These are phyloP conservation scores for Alternaria consortialis DNA, from an alignment of 2,329 filamentous ascomycete species.

Conservation along the genomic window DNA sequence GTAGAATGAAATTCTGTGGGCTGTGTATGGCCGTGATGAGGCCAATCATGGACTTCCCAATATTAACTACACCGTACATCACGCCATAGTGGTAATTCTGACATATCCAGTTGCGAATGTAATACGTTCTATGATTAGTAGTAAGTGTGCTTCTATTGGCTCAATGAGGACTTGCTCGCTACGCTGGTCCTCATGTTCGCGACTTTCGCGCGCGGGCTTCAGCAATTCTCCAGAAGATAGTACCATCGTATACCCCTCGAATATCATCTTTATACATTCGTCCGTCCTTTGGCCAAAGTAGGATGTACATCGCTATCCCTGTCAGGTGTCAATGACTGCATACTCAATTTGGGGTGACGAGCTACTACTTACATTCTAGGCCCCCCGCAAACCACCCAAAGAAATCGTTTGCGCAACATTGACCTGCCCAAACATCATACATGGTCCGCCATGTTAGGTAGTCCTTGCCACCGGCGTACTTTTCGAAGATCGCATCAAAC, in stretches of 20 bases:
- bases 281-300: slow-evolving; percentile 29
- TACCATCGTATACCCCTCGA: slow-evolving; percentile 24
- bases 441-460: slow-evolving; percentile 20
- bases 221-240: slow-evolving; percentile 38
- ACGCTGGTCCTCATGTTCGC: not conserved
- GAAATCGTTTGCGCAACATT: slow-evolving; percentile 28
- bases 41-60: not conserved
- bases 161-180: not conserved
- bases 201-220: slow-evolving; percentile 3
- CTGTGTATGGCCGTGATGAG: not conserved
- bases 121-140: not conserved
- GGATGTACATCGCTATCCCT: slow-evolving; percentile 32
- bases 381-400: slow-evolving; percentile 32
- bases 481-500: slow-evolving; percentile 27
- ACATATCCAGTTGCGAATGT: too few species aligned
- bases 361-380: slow-evolving; percentile 24
- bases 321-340: slow-evolving; percentile 3
- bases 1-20: not conserved
- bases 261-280: slow-evolving; percentile 25
- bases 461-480: slow-evolving; percentile 25
- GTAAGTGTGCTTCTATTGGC: not conserved
- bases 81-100: not conserved
- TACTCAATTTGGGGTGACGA: not conserved
- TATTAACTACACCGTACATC: not conserved
- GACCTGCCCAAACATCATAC: slow-evolving; percentile 22